These are phyloP conservation scores for Penicillium flavigenum DNA, from an alignment of 495 filamentous ascomycete species.

Conservation along the genomic window DNA sequence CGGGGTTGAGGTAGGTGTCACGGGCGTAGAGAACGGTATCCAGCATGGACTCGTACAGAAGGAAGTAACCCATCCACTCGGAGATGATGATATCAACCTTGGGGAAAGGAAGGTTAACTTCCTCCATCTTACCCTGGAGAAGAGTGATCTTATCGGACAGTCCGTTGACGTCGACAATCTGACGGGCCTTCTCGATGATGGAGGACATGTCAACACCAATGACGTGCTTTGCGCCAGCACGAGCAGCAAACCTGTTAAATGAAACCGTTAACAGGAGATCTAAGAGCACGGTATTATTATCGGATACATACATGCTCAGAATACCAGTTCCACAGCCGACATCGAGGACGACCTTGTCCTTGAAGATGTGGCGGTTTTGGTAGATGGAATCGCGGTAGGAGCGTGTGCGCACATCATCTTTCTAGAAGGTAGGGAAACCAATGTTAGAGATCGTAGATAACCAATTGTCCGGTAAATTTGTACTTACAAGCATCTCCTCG, in stretches of 20 bases:
- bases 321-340: slow-evolving; percentile 95
- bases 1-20: slow-evolving; percentile 81
- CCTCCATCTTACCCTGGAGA: slow-evolving; percentile 94
- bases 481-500: slow-evolving; percentile 94
- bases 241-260: slow-evolving; percentile 81
- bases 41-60: slow-evolving; percentile 98
- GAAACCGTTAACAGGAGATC: slow-evolving; percentile 13
- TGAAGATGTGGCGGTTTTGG: slow-evolving; percentile 93
- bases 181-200: slow-evolving; percentile 90
- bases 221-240: slow-evolving; percentile 89
- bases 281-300: not conserved
- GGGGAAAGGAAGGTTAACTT: slow-evolving; percentile 79
- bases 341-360: slow-evolving; percentile 95
- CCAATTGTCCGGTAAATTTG: slow-evolving; percentile 1
- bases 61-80: slow-evolving; percentile 99
- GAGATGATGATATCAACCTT: slow-evolving; percentile 98
- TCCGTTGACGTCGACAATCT: slow-evolving; percentile 85
- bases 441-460: slow-evolving; percentile 14
- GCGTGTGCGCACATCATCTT: slow-evolving; percentile 95
- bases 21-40: slow-evolving; percentile 93
- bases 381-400: slow-evolving; percentile 97
- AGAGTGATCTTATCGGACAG: slow-evolving; percentile 83
- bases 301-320: slow-evolving; percentile 71
- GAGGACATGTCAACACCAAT: slow-evolving; percentile 96
- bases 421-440: slow-evolving; percentile 50